Evolutionary conservation across 2,329 filamentous ascomycete species (phyloP), one percentile per base, ranked within the genome.

Genomic region (Neopestalotiopsis sp.): DNA sequence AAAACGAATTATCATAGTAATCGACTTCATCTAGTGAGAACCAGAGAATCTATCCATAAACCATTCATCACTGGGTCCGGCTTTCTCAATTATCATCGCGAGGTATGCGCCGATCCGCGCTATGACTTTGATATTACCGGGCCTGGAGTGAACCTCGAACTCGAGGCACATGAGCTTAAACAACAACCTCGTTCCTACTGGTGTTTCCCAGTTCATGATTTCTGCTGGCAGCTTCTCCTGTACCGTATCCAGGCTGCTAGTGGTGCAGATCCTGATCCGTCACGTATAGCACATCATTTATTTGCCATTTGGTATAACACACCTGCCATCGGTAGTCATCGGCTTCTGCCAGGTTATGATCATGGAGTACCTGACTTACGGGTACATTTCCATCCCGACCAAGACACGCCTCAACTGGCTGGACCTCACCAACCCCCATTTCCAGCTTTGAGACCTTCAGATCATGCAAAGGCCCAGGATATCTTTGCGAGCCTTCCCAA

Each of bases 171-270:
- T 32, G 49, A 66, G 17, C 57, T 69, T 17, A 45, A 62, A 6
- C 64, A 57, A 14, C n/a, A 40, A 1, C 61, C 61, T n/a, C 28
- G 20, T 14, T 63, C 57, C 4, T 71, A 72, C 28, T 74, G 71
- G 71, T 72, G 68, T 57, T 74, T 70, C 49, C 68, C 68, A 12
- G 42, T 74, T n/a, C 73, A 74, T 49, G 70, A 73, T 45, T 67
- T 69, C 42, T 75, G 73, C 64, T 75, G 72, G 71, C 63, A 71
- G 45, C 70, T 75, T 10, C 61, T 74, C 5, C 42, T 67, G 20
- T 68, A 68, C 38, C 70, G 68, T n/a, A 42, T 73, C 14, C 69
- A 71, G 59, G 61, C 69, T 2, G 9, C 5, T 4, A 28, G 65
- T 14, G 34, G 34, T 38, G 61, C 38, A 14, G 10, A 38, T 24